Base-by-base conservation (phyloP, 2,329 filamentous ascomycete genomes). In the Xylariaceae sp. region DNA sequence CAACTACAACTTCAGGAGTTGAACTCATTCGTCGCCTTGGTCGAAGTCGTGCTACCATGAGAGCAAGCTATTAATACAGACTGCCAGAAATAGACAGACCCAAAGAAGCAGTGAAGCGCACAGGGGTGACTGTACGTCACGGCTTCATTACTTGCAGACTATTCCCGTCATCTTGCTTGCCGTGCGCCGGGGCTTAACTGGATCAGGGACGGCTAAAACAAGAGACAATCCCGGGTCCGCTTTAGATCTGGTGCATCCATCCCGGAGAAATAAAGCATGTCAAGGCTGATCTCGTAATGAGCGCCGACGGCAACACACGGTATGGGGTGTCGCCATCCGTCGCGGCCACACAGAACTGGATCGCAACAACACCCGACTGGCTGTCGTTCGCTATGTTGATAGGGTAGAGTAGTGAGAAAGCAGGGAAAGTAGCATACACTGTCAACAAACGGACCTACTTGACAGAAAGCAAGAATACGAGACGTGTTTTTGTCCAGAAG, bases 141-240 rank as follows among this genome's bases (percentile, higher is more conserved):
- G 4, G 23, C 23, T 30, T 4, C 23, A 55, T 44, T 37, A 51
- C 15, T 48, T 64, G 64, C 60, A 52, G 23, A n/a, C 13, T 51
- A 35, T 35, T n/a, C 17, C 17, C 17, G 17, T 18, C 35, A 39
- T 30, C 34, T 53, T 62, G 59, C 65, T 53, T 62, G 59, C 65
- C 62, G 53, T 59, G 61, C 62, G 59, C 55, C 62, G 45, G 42
- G 37, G 35, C 61, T 63, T 63, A 55, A 66, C 66, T 66, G 61
- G 65, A 13, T 57, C 44, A 39, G 58, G 49, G 56, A 51, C 42
- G 39, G 67, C 67, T 70, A 69, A 66, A 69, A 70, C 67, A 69
- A 69, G 49, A 51, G 18, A 34, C 8, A 62, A 52, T 51, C 55
- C 51, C 44, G 42, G 52, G 15, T 54, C 47, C 39, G 17, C 15